Conservation (phyloP, 2,329 filamentous ascomycete genomes). For the Magnaporthiopsis poae region DNA sequence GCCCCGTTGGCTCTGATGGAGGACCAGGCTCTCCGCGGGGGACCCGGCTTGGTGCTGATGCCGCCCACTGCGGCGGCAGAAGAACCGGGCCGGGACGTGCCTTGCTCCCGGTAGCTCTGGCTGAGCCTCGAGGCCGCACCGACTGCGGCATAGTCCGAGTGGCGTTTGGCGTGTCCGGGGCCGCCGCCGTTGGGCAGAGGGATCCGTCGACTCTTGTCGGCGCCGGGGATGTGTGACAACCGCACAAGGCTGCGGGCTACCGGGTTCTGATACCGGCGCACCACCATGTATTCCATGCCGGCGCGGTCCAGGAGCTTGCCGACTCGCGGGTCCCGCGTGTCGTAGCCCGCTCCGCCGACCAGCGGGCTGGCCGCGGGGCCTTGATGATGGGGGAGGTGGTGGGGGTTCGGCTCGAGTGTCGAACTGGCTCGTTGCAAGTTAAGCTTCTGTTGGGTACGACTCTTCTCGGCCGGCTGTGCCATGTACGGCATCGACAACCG, state of each 20-base stretch:
- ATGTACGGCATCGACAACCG: conserved; percentile 21
- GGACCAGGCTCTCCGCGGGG: conserved; percentile 11
- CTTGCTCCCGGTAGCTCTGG: conserved; percentile 28
- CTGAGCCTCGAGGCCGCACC: conserved; percentile 24
- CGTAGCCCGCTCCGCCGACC: conserved; percentile 45
- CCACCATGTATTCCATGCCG: conserved; percentile 64
- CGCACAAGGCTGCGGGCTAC: conserved; percentile 52
- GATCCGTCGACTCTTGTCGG: conserved; percentile 41
- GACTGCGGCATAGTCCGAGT: conserved; percentile 15
- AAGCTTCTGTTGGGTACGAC: conserved; percentile 65
- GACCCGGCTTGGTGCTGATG: conserved; percentile 9
- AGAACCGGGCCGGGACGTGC: conserved; percentile 9
- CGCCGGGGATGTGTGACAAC: conserved; percentile 41
- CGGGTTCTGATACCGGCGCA: conserved; percentile 62
- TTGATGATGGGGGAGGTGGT: conserved; percentile 25
- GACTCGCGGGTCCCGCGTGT: conserved; percentile 53
- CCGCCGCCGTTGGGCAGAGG: conserved; percentile 26
- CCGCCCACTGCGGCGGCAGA: conserved; percentile 6
- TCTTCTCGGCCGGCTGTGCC: conserved; percentile 42
- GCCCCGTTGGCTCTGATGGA: conserved; percentile 12
- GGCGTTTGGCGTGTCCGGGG: conserved; percentile 19
- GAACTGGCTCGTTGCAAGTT: conserved; percentile 66
- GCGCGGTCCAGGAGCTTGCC: conserved; percentile 58
- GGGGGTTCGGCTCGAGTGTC: conserved; percentile 48
- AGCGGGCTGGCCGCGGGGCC: conserved; percentile 29